Evolutionary conservation across 129 eudicot genomes (phyloP).

Genomic region (Rutidosis leptorrhynchoides): DNA sequence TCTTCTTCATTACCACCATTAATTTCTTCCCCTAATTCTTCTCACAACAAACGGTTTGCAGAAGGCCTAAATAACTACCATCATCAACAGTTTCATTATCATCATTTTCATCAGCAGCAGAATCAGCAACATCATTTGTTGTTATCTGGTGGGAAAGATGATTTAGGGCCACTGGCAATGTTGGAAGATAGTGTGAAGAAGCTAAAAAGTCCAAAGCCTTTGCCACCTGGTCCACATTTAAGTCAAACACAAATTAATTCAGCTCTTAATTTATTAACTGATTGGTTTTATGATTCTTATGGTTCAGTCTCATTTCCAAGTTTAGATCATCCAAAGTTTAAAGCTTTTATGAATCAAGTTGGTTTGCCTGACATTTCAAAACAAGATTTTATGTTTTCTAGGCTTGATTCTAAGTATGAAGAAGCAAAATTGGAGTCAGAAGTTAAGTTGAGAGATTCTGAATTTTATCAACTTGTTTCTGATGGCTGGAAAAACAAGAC

Average conservation of each 20-base stretch:
- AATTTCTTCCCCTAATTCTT: conserved; percentile 47
- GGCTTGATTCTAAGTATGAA: conserved; percentile 65
- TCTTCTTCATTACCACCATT: conserved; percentile 45
- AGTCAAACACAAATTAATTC: conserved; percentile 54
- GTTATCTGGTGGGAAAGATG: conserved; percentile 76
- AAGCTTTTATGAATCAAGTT: conserved; percentile 65
- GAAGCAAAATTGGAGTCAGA: conserved; percentile 63
- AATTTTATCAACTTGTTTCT: conserved; percentile 59
- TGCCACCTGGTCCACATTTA: conserved; percentile 49
- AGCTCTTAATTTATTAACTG: conserved; percentile 51
- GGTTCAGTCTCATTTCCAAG: conserved; percentile 67
- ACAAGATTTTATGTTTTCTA: conserved; percentile 43
- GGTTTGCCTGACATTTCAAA: conserved; percentile 53
- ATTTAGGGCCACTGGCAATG: conserved; percentile 69
- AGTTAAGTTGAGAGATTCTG: conserved; percentile 57
- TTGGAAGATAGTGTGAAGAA: conserved; percentile 84
- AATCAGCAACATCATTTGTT: conserved; percentile 31
- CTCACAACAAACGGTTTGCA: conserved; percentile 17
- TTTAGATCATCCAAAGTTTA: conserved; percentile 85
- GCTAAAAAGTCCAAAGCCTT: conserved; percentile 59
- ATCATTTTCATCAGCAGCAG: background rate
- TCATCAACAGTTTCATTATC: background rate
- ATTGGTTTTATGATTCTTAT: conserved; percentile 82
- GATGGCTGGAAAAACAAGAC: conserved; percentile 60
- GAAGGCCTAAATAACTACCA: conserved; percentile 17